These are phyloP conservation scores for Corylus americana DNA, from an alignment of 306 rosid species.

Conservation along the genomic window DNA sequence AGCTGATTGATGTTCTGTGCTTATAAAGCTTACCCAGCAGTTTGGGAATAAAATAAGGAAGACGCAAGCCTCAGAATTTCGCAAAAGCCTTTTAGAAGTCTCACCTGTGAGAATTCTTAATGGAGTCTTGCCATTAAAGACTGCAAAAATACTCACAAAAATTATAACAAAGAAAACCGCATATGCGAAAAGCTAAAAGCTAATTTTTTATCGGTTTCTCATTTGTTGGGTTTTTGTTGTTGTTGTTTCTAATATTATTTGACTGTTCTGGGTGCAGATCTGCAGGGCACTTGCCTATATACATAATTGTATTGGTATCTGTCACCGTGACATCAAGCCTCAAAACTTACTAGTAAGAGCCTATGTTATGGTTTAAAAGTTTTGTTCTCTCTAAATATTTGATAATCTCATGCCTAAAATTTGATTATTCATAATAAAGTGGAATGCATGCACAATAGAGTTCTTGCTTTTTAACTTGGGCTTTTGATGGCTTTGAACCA, in stretches of 20 bases:
- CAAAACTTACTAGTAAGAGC: conserved; percentile 88
- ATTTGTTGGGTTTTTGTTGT: conserved; percentile 11
- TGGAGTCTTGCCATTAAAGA: too few species aligned
- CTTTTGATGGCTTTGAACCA: neutral
- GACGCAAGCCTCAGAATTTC: too few species aligned
- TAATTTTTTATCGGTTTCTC: conserved; percentile 1
- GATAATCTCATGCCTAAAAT: neutral
- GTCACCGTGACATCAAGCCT: conserved; percentile 99
- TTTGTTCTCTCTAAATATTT: neutral
- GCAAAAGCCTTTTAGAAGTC: too few species aligned
- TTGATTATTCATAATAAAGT: neutral
- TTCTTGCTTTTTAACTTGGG: neutral
- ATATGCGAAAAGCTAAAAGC: neutral
- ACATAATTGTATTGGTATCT: conserved; percentile 92
- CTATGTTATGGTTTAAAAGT: neutral
- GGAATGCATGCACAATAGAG: neutral
- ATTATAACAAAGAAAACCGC: neutral
- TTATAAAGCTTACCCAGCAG: too few species aligned
- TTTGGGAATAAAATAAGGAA: too few species aligned
- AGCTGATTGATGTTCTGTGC: too few species aligned
- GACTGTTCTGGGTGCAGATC: conserved; percentile 56
- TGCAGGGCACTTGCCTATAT: conserved; percentile 97
- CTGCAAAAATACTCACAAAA: too few species aligned
- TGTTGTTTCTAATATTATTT: neutral
- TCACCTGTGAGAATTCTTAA: too few species aligned